A percentile compares a stretch with the other conserved stretches of the same genome.
phyloP scores from a whole-genome alignment of 371 early-diverging fungal genomes.

The Mortierella sp. region DNA sequence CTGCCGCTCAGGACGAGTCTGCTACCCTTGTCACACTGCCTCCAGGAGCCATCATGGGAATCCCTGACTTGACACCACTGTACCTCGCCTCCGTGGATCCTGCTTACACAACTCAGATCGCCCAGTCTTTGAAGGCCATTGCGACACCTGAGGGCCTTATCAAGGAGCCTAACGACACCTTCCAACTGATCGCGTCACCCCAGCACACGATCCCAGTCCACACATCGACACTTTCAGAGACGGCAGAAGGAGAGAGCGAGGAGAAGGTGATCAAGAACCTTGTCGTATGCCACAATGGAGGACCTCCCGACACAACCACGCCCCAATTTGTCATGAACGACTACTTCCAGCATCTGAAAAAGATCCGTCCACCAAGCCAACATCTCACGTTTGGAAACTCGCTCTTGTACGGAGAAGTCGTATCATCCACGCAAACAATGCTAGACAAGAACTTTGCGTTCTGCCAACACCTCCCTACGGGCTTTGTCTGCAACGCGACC shows the following conservation, averaged over 20 bases:
- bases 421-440: constrained; percentile 93
- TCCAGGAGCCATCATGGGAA: constrained; percentile 51
- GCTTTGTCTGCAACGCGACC: constrained; percentile 83
- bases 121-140: constrained; percentile 34
- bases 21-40: constrained; percentile 38
- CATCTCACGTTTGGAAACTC: constrained; percentile 76
- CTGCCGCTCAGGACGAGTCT: background rate
- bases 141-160: constrained; percentile 34
- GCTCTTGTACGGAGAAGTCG: constrained; percentile 82
- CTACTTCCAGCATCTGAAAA: constrained; percentile 49
- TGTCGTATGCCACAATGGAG: constrained; percentile 37
- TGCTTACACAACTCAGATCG: constrained; percentile 44
- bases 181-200: constrained; percentile 56
- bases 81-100: constrained; percentile 66
- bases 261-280: constrained; percentile 47
- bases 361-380: constrained; percentile 22
- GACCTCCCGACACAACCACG: constrained; percentile 54
- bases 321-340: constrained; percentile 63
- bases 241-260: constrained; percentile 34
- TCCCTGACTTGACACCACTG: constrained; percentile 66
- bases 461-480: constrained; percentile 76
- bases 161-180: constrained; percentile 61
- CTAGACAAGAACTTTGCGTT: constrained; percentile 88
- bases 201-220: constrained; percentile 32
- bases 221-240: constrained; percentile 24